Evolutionary conservation across 2,329 filamentous ascomycete genomes (phyloP).

Genomic region (Pseudopyricularia javanii): DNA sequence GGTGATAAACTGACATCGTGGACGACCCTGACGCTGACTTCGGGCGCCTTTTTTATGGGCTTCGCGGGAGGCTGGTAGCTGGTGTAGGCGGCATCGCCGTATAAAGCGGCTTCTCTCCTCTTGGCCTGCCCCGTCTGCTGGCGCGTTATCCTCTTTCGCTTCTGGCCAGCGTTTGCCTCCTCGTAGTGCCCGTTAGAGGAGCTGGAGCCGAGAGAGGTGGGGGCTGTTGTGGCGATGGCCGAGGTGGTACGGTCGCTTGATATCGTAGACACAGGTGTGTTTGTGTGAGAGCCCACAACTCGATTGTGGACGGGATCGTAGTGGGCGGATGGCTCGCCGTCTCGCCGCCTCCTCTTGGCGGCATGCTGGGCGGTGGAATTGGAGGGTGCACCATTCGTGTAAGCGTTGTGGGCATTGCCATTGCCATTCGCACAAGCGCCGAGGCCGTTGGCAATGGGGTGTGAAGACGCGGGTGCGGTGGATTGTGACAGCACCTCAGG

Average conservation of each 20-base stretch:
- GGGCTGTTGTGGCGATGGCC: constrained; percentile 70
- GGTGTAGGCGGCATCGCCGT: constrained; percentile 53
- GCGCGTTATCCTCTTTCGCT: constrained; percentile 74
- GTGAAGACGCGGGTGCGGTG: constrained; percentile 17
- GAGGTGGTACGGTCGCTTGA: constrained; percentile 80
- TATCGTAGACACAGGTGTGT: constrained; percentile 57
- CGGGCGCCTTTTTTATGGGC: constrained; percentile 80
- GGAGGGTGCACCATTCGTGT: constrained; percentile 11
- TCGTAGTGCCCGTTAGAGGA: constrained; percentile 53
- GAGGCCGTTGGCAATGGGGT: constrained; percentile 11
- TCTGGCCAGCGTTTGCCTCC: constrained; percentile 61
- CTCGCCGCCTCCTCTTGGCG: constrained; percentile 65
- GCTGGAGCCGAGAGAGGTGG: constrained; percentile 69
- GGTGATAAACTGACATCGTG: constrained; percentile 45
- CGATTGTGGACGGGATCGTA: constrained; percentile 60
- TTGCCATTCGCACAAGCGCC: constrained; percentile 24
- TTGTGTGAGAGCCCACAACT: constrained; percentile 57
- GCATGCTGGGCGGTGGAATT: constrained; percentile 29
- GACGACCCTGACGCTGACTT: constrained; percentile 53
- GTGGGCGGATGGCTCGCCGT: constrained; percentile 37
- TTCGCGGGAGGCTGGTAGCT: constrained; percentile 79
- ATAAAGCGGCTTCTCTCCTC: constrained; percentile 58
- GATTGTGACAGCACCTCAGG: constrained; percentile 25
- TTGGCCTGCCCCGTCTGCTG: constrained; percentile 79
- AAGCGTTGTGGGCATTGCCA: constrained; percentile 9